phyloP scores from a whole-genome alignment of 441 rosid species.

The Adansonia madagascariensis region DNA sequence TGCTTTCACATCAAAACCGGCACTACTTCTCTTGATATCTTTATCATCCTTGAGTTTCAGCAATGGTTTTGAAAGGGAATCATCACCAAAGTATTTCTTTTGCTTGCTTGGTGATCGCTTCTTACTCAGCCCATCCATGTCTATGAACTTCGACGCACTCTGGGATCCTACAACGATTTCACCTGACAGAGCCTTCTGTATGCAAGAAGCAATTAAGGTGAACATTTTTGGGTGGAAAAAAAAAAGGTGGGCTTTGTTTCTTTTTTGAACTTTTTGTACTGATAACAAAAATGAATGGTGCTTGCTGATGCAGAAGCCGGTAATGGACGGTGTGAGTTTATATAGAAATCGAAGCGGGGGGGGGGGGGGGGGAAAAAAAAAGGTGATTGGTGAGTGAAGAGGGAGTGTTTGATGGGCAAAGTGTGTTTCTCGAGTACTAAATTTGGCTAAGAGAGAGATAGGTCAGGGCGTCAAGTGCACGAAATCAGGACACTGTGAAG shows the following conservation, averaged over 20 bases:
- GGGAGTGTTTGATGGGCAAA: neutral
- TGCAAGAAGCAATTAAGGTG: neutral
- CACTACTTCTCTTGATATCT: conserved; percentile 4
- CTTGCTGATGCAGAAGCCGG: neutral
- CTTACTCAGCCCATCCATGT: conserved; percentile 32
- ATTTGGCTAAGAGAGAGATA: neutral
- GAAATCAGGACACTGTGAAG: neutral
- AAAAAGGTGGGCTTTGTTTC: neutral
- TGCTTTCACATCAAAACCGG: neutral
- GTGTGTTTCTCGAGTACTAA: neutral
- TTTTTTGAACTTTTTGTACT: neutral
- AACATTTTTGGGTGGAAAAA: neutral
- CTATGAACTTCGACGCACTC: neutral
- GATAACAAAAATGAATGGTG: neutral
- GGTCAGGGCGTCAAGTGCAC: conserved; percentile 13
- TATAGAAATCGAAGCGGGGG: neutral
- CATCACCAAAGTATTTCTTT: neutral
- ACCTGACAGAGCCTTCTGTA: neutral
- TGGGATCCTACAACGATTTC: neutral
- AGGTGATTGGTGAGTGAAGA: neutral
- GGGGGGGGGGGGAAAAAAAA: neutral
- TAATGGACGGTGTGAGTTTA: neutral
- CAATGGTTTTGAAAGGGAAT: conserved; percentile 10
- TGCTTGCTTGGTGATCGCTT: conserved; percentile 15
- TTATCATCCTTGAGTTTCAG: neutral